Evolutionary conservation across 2,329 filamentous ascomycete species (phyloP), one percentile per base, ranked within the genome.

Genomic region (Hymenoscyphus linearis): DNA sequence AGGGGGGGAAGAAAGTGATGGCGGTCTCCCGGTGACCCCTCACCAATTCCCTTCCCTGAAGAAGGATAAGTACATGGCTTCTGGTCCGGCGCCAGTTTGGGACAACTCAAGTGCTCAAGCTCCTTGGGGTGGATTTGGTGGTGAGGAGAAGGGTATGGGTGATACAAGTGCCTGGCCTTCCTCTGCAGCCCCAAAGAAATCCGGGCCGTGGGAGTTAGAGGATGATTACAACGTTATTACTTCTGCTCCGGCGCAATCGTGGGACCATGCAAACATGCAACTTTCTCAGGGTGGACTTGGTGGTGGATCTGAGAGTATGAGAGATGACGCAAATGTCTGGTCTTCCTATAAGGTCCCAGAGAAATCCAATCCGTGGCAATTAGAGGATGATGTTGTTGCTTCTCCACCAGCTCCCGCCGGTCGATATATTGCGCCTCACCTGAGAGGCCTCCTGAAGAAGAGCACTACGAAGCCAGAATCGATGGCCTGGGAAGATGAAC

Each of bases 1-100:
- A 9, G 64, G 40, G n/a, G 68, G 62, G 3, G 65, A 67, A 10
- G 64, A 65, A 12, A 68, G 67, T 58, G 70, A 69, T 61, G 69
- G 66, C 2, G 68, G 66, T 37, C 58, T 26, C 18, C 61, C 66
- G 12, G 54, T 64, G 36, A 40, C 22, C 3, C 52, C 57, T 36
- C 16, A 14, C 25, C 2, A 31, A 3, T 14, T 47, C 34, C 12
- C n/a, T 18, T 10, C 37, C 2, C 47, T 47, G 13, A 59, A 4
- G 36, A n/a, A n/a, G 16, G 9, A n/a, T 27, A 16, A 31, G 10
- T 31, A 31, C 31, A 7, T 31, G 31, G 4, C 3, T 5, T 4
- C 31, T 9, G 31, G 10, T 31, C 10, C 4, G 6, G 31, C 31
- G 31, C 31, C 31, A 7, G 6, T 9, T 31, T 31, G 31, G 31